A percentile compares a stretch with the other conserved stretches of the same genome.
These are phyloP conservation scores for Trifolium subterraneum DNA, from an alignment of 306 rosid species.

Conservation along the genomic window DNA sequence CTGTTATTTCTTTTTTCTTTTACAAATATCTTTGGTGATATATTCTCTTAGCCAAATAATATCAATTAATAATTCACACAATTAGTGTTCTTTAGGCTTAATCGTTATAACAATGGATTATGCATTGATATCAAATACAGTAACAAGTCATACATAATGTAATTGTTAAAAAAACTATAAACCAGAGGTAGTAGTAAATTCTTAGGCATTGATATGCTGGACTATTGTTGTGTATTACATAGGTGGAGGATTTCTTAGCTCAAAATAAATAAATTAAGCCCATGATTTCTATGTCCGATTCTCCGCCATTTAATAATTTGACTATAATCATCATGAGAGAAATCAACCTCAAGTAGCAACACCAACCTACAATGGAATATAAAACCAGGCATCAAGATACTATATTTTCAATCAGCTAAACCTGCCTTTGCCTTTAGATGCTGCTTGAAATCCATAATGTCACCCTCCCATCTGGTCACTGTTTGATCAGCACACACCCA, in stretches of 20 bases:
- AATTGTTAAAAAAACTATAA: too few relatives aligned
- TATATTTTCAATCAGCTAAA: conserved; percentile 56
- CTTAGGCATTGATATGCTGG: too few relatives aligned
- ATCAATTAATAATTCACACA: too few relatives aligned
- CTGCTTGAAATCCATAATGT: conserved; percentile 86
- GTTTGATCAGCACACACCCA: conserved; percentile 95
- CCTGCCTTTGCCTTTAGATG: conserved; percentile 86
- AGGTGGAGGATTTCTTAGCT: conserved; percentile 40
- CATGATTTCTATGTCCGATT: conserved; percentile 38
- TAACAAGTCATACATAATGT: too few relatives aligned
- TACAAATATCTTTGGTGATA: too few relatives aligned
- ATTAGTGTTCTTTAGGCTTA: too few relatives aligned
- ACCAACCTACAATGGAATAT: conserved; percentile 34
- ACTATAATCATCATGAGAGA: conserved; percentile 37
- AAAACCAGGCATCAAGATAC: neutral
- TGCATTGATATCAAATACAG: too few relatives aligned
- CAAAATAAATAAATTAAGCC: conserved; percentile 38
- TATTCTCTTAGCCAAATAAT: too few relatives aligned
- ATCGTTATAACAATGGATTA: too few relatives aligned
- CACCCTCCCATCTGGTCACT: conserved; percentile 93
- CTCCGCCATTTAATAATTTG: conserved; percentile 34
- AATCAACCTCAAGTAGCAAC: conserved; percentile 34
- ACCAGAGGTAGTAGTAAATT: too few relatives aligned
- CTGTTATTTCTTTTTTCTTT: too few relatives aligned
- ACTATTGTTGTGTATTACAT: neutral